phyloP scores from a whole-genome alignment of 2,329 filamentous ascomycete genomes.

The Venturia carpophila region DNA sequence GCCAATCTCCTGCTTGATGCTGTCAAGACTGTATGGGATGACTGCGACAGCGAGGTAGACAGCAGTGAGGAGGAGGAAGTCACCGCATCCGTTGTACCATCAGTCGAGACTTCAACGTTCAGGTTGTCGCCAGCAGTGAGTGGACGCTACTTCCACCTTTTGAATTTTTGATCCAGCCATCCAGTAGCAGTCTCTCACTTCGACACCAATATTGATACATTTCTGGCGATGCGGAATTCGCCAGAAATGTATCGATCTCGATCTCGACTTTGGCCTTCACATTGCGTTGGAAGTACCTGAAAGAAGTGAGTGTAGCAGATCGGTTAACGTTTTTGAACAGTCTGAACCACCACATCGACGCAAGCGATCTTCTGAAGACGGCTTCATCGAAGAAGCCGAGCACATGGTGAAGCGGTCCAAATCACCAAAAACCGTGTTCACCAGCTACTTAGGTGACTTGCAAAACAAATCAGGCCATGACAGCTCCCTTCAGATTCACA shows the following conservation, averaged over 20 bases:
- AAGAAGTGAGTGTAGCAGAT: not conserved
- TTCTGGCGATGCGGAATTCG: not conserved
- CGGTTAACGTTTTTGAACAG: not conserved
- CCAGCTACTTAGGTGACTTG: not conserved
- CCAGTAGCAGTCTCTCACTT: too few relatives aligned
- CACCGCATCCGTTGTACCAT: not conserved
- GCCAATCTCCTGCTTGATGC: constrained; percentile 1
- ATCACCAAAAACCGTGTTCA: not conserved
- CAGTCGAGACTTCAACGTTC: too few relatives aligned
- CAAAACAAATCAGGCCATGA: not conserved
- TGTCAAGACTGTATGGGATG: not conserved
- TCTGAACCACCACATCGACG: not conserved
- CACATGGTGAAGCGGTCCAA: not conserved
- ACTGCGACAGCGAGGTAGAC: not conserved
- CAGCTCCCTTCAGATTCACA: not conserved
- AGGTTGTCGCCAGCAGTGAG: too few relatives aligned
- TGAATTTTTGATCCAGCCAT: too few relatives aligned
- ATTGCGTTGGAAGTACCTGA: too few relatives aligned
- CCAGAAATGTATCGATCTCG: not conserved
- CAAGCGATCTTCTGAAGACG: not conserved
- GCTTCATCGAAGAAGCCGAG: not conserved
- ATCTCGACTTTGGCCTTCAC: not conserved
- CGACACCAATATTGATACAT: too few relatives aligned
- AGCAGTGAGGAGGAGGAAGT: not conserved
- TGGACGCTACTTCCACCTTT: too few relatives aligned